Percentiles rank a stretch among this genome's conserved stretches.
Conservation (phyloP, 2,329 filamentous ascomycete genomes). For the Penicillium paneum region DNA sequence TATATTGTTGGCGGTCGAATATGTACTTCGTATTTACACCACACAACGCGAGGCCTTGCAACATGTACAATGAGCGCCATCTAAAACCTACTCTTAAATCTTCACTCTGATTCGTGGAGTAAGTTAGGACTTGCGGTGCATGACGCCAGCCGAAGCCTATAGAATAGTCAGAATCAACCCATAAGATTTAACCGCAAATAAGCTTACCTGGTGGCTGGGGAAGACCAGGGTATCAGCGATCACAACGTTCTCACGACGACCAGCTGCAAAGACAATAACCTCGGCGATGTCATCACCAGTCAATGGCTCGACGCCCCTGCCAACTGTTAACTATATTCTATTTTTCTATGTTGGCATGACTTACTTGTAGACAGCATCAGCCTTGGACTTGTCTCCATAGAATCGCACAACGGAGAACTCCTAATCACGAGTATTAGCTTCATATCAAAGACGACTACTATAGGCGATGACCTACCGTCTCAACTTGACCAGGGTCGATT, state of each 20-base stretch:
- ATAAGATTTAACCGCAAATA: conserved; percentile 18
- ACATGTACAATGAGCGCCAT: background rate
- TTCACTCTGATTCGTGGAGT: background rate
- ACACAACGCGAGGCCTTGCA: background rate
- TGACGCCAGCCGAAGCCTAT: conserved; percentile 21
- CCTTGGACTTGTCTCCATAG: conserved; percentile 82
- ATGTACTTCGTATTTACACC: background rate
- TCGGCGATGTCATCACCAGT: conserved; percentile 91
- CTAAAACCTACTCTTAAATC: background rate
- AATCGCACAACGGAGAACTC: conserved; percentile 89
- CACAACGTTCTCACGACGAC: conserved; percentile 83
- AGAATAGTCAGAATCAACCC: background rate
- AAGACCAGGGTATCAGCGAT: conserved; percentile 83
- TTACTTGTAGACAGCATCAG: conserved; percentile 82
- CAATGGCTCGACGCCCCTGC: conserved; percentile 71
- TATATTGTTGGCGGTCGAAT: background rate
- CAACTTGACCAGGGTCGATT: conserved; percentile 87
- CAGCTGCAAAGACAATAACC: conserved; percentile 79
- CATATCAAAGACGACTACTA: background rate
- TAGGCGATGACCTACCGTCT: conserved; percentile 59
- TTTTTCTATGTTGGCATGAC: conserved; percentile 33
- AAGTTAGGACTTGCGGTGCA: conserved; percentile 26
- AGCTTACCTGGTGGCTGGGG: conserved; percentile 77
- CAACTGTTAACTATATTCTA: background rate
- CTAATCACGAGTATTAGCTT: conserved; percentile 35